Evolutionary conservation across 129 eudicot species (phyloP).

Genomic region (Lactuca saligna): DNA sequence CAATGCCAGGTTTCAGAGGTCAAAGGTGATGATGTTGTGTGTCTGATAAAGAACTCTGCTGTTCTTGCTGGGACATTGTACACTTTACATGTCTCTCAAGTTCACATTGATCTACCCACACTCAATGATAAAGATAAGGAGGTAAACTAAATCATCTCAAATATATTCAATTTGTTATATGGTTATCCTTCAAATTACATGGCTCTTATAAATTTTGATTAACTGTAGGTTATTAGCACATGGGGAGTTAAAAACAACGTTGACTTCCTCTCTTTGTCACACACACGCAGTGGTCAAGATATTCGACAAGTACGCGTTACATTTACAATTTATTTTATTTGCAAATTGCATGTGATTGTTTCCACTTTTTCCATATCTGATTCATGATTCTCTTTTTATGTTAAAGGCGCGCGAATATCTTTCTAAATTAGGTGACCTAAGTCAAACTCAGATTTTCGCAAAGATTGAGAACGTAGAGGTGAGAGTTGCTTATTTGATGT

Average conservation of each 20-base stretch:
- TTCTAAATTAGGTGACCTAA: constrained; percentile 65
- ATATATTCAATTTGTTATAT: background rate
- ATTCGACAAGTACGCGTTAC: constrained; percentile 55
- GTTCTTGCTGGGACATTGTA: constrained; percentile 72
- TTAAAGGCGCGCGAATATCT: constrained; percentile 79
- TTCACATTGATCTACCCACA: constrained; percentile 81
- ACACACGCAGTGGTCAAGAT: constrained; percentile 78
- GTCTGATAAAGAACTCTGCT: constrained; percentile 82
- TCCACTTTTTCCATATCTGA: background rate
- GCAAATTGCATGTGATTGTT: background rate
- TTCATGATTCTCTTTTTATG: constrained; percentile 2
- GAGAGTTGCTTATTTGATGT: constrained; percentile 17
- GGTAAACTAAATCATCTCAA: constrained; percentile 33
- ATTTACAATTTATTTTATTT: background rate
- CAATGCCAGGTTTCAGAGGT: constrained; percentile 86
- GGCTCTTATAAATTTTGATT: background rate
- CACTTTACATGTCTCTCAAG: constrained; percentile 83
- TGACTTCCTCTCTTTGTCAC: constrained; percentile 84
- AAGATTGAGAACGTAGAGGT: constrained; percentile 91
- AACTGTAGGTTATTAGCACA: constrained; percentile 68
- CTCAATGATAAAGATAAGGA: constrained; percentile 84
- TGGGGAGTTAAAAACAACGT: constrained; percentile 86
- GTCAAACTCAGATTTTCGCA: constrained; percentile 76
- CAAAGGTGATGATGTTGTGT: constrained; percentile 79
- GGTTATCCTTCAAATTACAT: background rate